These are phyloP conservation scores for Huntiella omanensis DNA, from an alignment of 2,329 filamentous ascomycete genomes.

Conservation along the genomic window DNA sequence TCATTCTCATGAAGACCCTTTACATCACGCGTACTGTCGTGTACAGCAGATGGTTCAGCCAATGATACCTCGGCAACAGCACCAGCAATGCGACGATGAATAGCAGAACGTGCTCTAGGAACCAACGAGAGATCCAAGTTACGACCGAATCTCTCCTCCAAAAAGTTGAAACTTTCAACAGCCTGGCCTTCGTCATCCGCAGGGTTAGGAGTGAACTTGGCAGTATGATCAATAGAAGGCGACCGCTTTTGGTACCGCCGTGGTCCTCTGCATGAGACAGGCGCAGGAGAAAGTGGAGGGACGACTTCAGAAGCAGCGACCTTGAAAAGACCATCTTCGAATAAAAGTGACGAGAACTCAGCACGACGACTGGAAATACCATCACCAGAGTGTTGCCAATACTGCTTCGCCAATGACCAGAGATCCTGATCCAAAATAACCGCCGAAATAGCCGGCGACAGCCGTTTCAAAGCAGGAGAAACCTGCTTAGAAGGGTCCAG, in stretches of 20 bases:
- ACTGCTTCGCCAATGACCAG: slow-evolving; percentile 66
- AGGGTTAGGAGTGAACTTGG: slow-evolving; percentile 12
- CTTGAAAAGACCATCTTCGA: slow-evolving; percentile 44
- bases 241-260: slow-evolving; percentile 15
- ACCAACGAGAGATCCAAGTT: slow-evolving; percentile 71
- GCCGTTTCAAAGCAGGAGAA: slow-evolving; percentile 30
- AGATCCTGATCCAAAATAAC: slow-evolving; percentile 52
- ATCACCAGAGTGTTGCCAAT: slow-evolving; percentile 93
- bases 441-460: slow-evolving; percentile 44
- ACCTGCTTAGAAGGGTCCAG: slow-evolving; percentile 36
- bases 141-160: slow-evolving; percentile 86
- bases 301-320: slow-evolving; percentile 13
- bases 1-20: slow-evolving; percentile 62
- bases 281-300: slow-evolving; percentile 15
- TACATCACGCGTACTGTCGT: slow-evolving; percentile 31
- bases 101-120: slow-evolving; percentile 65
- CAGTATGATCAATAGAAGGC: slow-evolving; percentile 5
- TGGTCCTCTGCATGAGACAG: slow-evolving; percentile 24
- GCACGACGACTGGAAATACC: slow-evolving; percentile 80
- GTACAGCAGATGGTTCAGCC: slow-evolving; percentile 11
- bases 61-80: slow-evolving; percentile 47
- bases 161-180: slow-evolving; percentile 57
- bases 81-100: slow-evolving; percentile 73
- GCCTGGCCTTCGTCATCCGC: slow-evolving; percentile 14
- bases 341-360: slow-evolving; percentile 66